These are phyloP conservation scores for Lotus japonicus DNA, from an alignment of 306 rosid species.

Conservation along the genomic window DNA sequence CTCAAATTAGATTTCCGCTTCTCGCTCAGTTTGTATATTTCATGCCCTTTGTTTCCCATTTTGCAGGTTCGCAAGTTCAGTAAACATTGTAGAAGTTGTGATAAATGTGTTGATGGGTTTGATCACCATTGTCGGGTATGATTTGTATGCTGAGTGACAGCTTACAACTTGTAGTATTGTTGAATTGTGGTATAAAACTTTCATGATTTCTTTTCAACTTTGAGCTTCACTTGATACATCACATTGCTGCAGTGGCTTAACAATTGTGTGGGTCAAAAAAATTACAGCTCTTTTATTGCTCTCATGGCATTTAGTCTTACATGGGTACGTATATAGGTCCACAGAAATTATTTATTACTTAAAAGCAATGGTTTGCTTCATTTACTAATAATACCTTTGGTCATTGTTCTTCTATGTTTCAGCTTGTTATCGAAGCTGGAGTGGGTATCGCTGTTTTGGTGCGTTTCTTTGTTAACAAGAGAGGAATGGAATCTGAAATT, in stretches of 20 bases:
- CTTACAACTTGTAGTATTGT: slow-evolving; percentile 17
- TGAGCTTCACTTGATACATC: slow-evolving; percentile 28
- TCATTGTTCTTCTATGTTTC: slow-evolving; percentile 21
- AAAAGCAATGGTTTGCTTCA: slow-evolving; percentile 11
- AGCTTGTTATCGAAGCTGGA: slow-evolving; percentile 94
- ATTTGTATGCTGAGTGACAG: slow-evolving; percentile 12
- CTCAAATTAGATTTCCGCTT: neutral
- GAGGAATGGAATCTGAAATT: slow-evolving; percentile 85
- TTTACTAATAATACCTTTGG: slow-evolving; percentile 9
- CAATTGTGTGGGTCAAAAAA: slow-evolving; percentile 93
- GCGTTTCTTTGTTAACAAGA: slow-evolving; percentile 85
- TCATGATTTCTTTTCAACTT: neutral
- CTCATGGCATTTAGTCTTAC: slow-evolving; percentile 86
- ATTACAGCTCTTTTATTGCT: slow-evolving; percentile 76
- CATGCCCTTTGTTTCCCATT: slow-evolving; percentile 10
- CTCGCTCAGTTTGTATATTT: neutral
- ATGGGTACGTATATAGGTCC: slow-evolving; percentile 61
- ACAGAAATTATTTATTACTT: neutral
- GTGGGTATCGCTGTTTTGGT: slow-evolving; percentile 88
- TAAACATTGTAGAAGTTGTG: slow-evolving; percentile 98
- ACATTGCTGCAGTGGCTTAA: slow-evolving; percentile 91
- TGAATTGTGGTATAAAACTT: slow-evolving; percentile 7
- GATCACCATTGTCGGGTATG: slow-evolving; percentile 99
- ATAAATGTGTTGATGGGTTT: slow-evolving; percentile 93
- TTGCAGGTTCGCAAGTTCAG: slow-evolving; percentile 94